These are phyloP conservation scores for Dimocarpus longan DNA, from an alignment of 345 rosid genomes.

Conservation along the genomic window DNA sequence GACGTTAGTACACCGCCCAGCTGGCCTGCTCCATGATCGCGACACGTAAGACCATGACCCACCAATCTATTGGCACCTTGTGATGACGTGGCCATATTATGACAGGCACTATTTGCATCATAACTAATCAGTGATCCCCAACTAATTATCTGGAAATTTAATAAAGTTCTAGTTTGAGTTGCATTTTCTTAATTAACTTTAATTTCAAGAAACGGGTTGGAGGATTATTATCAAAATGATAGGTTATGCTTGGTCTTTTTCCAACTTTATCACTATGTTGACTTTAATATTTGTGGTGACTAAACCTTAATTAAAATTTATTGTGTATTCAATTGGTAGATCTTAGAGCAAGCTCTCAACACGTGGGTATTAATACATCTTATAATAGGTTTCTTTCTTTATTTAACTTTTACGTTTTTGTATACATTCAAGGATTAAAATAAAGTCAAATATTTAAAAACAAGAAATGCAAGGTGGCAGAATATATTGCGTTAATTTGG, in stretches of 20 bases:
- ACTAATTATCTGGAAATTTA: neutral
- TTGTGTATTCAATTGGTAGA: neutral
- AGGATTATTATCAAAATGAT: neutral
- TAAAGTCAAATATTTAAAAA: neutral
- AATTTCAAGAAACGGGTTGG: slow-evolving; percentile 6
- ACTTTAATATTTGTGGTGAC: neutral
- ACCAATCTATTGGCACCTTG: neutral
- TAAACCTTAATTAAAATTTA: too few species aligned
- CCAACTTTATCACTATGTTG: neutral
- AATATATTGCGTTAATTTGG: too few species aligned
- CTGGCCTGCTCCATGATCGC: neutral
- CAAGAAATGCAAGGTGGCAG: neutral
- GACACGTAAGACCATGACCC: neutral
- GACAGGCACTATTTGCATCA: neutral
- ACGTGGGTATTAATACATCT: neutral
- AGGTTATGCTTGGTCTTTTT: neutral
- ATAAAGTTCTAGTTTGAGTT: neutral
- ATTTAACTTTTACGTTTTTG: neutral
- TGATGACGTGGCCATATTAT: neutral
- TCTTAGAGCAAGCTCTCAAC: neutral
- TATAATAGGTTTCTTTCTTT: neutral
- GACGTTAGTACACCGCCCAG: neutral
- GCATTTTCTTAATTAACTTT: neutral
- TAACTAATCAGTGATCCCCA: neutral
- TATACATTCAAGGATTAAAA: neutral